Conservation (phyloP, 73 alveolate species). For the Paramecium bursaria region DNA sequence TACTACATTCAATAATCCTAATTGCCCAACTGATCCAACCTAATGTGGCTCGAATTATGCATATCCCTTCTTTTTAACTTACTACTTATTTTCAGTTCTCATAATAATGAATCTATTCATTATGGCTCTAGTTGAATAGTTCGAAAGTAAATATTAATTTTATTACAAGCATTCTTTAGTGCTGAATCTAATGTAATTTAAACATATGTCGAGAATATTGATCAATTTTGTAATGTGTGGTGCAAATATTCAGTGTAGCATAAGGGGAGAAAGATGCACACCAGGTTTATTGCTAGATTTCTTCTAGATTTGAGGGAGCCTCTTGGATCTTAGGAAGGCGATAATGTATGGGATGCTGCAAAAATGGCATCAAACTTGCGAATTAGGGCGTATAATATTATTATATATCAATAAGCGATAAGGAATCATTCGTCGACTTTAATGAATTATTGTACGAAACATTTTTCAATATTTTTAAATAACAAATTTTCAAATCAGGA, state of each 20-base stretch:
- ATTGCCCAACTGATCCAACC: background rate
- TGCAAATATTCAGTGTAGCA: conserved; percentile 32
- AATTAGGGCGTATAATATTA: conserved; percentile 39
- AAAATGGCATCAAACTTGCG: conserved; percentile 54
- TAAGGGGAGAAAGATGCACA: conserved; percentile 45
- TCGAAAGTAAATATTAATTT: conserved; percentile 10
- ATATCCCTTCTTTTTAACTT: conserved; percentile 29
- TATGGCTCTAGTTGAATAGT: conserved; percentile 46
- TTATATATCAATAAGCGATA: background rate
- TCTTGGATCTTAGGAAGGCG: conserved; percentile 31
- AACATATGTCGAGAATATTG: conserved; percentile 48
- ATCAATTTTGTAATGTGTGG: conserved; percentile 61
- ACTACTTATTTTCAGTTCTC: conserved; percentile 26
- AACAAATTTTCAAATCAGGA: conserved; percentile 33
- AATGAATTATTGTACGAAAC: conserved; percentile 57
- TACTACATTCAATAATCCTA: background rate
- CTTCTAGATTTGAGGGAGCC: conserved; percentile 33
- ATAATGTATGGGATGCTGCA: conserved; percentile 63
- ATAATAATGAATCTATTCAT: conserved; percentile 50
- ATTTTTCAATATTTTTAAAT: conserved; percentile 10
- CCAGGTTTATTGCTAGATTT: conserved; percentile 41
- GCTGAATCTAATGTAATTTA: conserved; percentile 30
- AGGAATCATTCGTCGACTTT: conserved; percentile 20
- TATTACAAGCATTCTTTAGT: conserved; percentile 24
- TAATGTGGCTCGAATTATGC: conserved; percentile 55